Conservation (phyloP, 2,329 filamentous ascomycete genomes). For the Trichoderma citrinoviride region DNA sequence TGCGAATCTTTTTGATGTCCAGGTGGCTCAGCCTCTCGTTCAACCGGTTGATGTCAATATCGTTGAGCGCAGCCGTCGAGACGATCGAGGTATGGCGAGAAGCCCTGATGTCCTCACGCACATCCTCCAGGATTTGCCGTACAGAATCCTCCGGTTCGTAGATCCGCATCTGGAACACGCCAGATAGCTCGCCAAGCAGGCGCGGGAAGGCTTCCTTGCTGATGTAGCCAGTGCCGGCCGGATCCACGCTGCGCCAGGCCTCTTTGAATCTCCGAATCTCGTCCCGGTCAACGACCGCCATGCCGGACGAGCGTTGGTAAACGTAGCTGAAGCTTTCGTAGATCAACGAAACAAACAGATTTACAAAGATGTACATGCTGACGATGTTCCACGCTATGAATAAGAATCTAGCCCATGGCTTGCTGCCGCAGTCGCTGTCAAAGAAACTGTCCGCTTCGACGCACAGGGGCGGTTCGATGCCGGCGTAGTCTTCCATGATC, state of each 20-base stretch:
- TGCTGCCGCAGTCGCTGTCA: slow-evolving; percentile 87
- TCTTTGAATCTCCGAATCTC: slow-evolving; percentile 97
- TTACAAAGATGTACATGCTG: slow-evolving; percentile 99
- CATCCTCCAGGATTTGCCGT: slow-evolving; percentile 79
- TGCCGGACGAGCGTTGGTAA: slow-evolving; percentile 92
- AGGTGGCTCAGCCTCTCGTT: slow-evolving; percentile 71
- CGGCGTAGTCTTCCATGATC: slow-evolving; percentile 93
- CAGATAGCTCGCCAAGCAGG: slow-evolving; percentile 85
- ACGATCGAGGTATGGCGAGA: slow-evolving; percentile 55
- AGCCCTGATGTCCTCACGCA: slow-evolving; percentile 57
- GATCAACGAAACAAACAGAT: slow-evolving; percentile 95
- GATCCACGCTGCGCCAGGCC: slow-evolving; percentile 95
- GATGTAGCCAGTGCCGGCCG: slow-evolving; percentile 87
- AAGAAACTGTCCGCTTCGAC: slow-evolving; percentile 71
- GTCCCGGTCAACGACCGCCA: slow-evolving; percentile 84
- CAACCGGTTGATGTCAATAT: slow-evolving; percentile 71
- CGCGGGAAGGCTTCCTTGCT: slow-evolving; percentile 85
- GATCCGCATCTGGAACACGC: slow-evolving; percentile 95
- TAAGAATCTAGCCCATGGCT: slow-evolving; percentile 79
- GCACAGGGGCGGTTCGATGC: slow-evolving; percentile 75
- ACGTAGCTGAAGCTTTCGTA: slow-evolving; percentile 99
- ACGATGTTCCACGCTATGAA: slow-evolving; percentile 98
- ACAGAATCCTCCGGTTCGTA: slow-evolving; percentile 91
- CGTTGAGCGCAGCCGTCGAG: slow-evolving; percentile 48
- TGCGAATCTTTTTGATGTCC: slow-evolving; percentile 71